phyloP scores from a whole-genome alignment of 1,139 yeast species.

The Suhomyces yuchorum region DNA sequence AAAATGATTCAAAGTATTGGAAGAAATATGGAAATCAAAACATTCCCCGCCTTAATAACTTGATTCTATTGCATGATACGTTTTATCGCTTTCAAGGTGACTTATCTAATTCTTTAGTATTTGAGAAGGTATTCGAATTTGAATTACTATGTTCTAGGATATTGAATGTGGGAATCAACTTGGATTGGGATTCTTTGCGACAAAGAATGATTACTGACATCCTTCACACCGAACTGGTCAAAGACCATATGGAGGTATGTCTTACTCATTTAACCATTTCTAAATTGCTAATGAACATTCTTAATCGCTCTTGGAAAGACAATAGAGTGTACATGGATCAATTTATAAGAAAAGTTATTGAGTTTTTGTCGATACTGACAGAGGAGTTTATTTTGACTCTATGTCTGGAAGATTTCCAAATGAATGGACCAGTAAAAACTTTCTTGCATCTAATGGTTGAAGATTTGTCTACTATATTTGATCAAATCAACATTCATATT shows the following conservation, averaged over 20 bases:
- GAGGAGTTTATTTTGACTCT: slow-evolving; percentile 32
- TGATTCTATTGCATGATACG: not conserved
- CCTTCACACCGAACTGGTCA: not conserved
- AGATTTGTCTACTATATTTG: slow-evolving; percentile 9
- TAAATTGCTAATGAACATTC: slow-evolving; percentile 42
- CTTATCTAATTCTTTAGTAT: slow-evolving; percentile 9
- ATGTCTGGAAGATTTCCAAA: not conserved
- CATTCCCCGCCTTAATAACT: not conserved
- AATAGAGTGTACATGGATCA: slow-evolving; percentile 49
- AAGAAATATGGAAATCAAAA: not conserved
- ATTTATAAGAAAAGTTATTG: slow-evolving; percentile 41
- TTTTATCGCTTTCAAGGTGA: not conserved
- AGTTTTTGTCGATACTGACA: slow-evolving; percentile 35
- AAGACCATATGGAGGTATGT: not conserved
- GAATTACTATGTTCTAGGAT: slow-evolving; percentile 14
- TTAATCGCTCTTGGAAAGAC: slow-evolving; percentile 42
- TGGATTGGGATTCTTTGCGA: slow-evolving; percentile 8
- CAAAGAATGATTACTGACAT: not conserved
- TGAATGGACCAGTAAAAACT: slow-evolving; percentile 4
- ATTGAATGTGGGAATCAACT: slow-evolving; percentile 7
- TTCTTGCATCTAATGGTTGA: slow-evolving; percentile 6
- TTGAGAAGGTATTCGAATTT: slow-evolving; percentile 9
- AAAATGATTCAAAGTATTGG: not conserved
- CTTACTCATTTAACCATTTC: slow-evolving; percentile 14
- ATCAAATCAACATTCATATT: slow-evolving; percentile 16